Percentiles rank a stretch among this genome's conserved stretches.
Conservation (phyloP, 352 stramenopile genomes). For the Pythium scleroteichum region DNA sequence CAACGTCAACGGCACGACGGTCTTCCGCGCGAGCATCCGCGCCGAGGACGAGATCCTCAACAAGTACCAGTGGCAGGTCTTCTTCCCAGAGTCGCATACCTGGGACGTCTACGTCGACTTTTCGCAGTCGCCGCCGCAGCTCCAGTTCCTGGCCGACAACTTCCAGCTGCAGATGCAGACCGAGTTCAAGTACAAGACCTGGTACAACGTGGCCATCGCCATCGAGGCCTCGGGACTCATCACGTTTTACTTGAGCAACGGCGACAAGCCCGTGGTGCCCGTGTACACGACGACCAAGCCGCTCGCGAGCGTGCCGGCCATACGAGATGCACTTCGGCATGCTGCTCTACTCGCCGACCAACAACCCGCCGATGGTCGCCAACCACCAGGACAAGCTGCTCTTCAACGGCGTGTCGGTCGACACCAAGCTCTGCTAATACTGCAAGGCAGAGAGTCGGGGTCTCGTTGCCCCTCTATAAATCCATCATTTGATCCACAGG, state of each 20-base stretch:
- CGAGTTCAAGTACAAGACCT: constrained; percentile 14
- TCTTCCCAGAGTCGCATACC: constrained; percentile 9
- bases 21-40: constrained; percentile 32
- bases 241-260: constrained; percentile 13
- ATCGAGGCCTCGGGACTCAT: constrained; percentile 11
- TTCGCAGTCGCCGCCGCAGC: constrained; percentile 12
- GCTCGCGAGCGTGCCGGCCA: constrained; percentile 11
- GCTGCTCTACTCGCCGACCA: constrained; percentile 12
- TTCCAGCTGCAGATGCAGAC: constrained; percentile 4
- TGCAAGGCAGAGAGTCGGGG: not conserved
- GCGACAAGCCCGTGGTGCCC: constrained; percentile 3
- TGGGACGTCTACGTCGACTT: constrained; percentile 15
- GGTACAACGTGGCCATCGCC: constrained; percentile 12
- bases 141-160: constrained; percentile 10
- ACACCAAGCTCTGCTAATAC: constrained; percentile 2
- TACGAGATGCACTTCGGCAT: constrained; percentile 21
- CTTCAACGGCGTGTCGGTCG: constrained; percentile 11
- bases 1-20: constrained; percentile 32
- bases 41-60: constrained; percentile 16
- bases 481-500: too few species aligned
- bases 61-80: constrained; percentile 19
- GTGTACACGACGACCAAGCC: constrained; percentile 13
- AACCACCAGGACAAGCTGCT: constrained; percentile 15
- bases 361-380: constrained; percentile 10
- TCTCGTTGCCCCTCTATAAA: too few species aligned